phyloP scores from a whole-genome alignment of 306 rosid species.

The Lathyrus aphaca region DNA sequence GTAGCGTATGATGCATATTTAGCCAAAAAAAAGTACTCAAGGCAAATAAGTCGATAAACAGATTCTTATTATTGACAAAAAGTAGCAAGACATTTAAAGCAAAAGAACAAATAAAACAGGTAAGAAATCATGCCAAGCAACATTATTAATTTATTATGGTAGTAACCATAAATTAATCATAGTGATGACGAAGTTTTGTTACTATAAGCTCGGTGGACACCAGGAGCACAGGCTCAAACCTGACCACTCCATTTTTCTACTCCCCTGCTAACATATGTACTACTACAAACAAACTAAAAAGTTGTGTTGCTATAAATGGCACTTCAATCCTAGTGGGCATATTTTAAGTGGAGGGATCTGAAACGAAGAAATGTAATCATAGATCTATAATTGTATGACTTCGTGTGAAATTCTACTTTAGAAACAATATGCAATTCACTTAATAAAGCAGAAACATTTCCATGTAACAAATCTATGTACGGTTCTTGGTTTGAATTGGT shows the following conservation, averaged over 20 bases:
- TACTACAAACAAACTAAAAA: background rate
- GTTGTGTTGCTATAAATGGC: conserved; percentile 13
- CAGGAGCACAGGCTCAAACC: background rate
- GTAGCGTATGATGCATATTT: background rate
- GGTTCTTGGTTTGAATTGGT: conserved; percentile 7
- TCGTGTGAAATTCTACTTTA: conserved; percentile 11
- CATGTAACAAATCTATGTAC: background rate
- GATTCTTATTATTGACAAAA: background rate
- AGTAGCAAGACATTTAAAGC: background rate
- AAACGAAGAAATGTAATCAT: background rate
- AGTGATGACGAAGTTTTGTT: background rate
- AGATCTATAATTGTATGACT: conserved; percentile 16
- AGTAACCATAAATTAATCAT: background rate
- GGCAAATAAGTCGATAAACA: conserved; percentile 1
- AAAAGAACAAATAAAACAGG: conserved; percentile 4
- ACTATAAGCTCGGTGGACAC: background rate
- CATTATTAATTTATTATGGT: conserved; percentile 9
- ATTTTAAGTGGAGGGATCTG: background rate
- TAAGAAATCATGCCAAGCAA: conserved; percentile 8
- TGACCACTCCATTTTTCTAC: background rate
- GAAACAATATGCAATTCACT: background rate
- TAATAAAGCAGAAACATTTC: conserved; percentile 21
- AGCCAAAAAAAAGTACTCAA: conserved; percentile 31
- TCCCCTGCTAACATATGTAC: background rate
- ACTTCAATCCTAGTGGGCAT: conserved; percentile 27